Evolutionary conservation across 352 stramenopile genomes (phyloP).

Genomic region (Pythium guiyangense): DNA sequence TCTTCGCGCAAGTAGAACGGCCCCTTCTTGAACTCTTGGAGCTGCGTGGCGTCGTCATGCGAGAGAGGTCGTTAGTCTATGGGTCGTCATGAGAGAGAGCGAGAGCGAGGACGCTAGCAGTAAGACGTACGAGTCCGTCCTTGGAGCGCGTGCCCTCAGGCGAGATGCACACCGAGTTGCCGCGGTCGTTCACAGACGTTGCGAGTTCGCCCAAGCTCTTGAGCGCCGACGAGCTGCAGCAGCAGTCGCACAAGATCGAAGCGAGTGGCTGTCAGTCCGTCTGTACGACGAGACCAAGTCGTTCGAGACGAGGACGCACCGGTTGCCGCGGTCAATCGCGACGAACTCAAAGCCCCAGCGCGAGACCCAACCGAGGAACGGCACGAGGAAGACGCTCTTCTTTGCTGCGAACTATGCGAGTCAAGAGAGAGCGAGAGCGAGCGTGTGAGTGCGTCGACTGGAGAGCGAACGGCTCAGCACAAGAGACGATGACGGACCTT

Average conservation of each 20-base stretch:
- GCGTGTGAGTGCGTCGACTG: constrained; percentile 1
- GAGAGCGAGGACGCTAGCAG: too few relatives aligned
- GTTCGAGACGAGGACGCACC: constrained; percentile 26
- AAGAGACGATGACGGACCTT: constrained; percentile 26
- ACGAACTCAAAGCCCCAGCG: constrained; percentile 80
- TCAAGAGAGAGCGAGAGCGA: not conserved
- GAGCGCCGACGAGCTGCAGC: constrained; percentile 42
- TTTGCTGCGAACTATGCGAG: constrained; percentile 67
- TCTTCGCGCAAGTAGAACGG: constrained; percentile 83
- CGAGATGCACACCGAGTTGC: constrained; percentile 79
- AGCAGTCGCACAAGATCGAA: not conserved
- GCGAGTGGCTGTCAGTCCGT: not conserved
- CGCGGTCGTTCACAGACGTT: constrained; percentile 58
- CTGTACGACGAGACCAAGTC: not conserved
- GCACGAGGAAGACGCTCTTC: constrained; percentile 80
- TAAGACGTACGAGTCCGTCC: constrained; percentile 50
- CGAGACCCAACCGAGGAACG: constrained; percentile 66
- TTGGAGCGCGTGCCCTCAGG: constrained; percentile 83
- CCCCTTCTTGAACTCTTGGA: constrained; percentile 87
- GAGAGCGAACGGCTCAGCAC: not conserved
- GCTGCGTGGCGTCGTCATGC: constrained; percentile 22
- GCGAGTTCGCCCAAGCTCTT: constrained; percentile 71
- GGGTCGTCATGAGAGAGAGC: too few relatives aligned
- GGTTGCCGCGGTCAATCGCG: constrained; percentile 72
- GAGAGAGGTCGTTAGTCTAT: not conserved